Evolutionary conservation across 805 yeast genomes (phyloP), one percentile per base, ranked within the genome.

Genomic region (Tetrapisispora iriomotensis): DNA sequence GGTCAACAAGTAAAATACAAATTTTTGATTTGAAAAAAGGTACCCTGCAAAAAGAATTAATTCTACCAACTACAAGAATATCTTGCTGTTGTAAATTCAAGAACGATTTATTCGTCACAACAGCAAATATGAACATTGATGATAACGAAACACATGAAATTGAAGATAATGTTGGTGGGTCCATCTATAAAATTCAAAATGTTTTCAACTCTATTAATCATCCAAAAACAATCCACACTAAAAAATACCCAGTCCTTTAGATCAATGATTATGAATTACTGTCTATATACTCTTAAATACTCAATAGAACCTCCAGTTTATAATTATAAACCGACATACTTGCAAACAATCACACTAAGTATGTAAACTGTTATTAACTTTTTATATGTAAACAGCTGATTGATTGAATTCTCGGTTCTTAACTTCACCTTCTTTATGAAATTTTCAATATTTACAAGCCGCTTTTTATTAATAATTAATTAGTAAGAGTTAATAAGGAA

Each of bases 41-140:
- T 2, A 54, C 67, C 36, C 53, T 81, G 13, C 56, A 75, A 18
- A 71, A 72, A 46, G 70, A 68, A 36, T 71, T 67, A 50, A 36
- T 58, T 6, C 54, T 86, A 39, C 95, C 94, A 1, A 55, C 64
- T 17, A 66, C 79, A 43, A 59, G 80, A 37, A 71, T 84, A 4
- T 82, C 94, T 46, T 78, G 79, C 29, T 70, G 79, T 2, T 68
- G 82, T 42, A 80, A 82, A n/a, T 94, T 87, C 6, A 59, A 74
- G 15, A 72, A 75, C 51, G 79, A 76, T 37, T 46, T 86, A 40
- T 79, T 72, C 49, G 74, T 85, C 27, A 82, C 94, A 3, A 70
- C 79, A 15, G 95, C 81, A 2, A 74, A 75, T 46, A 12, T 36
- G 12, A 40, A 47, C 15, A 38, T 47, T 7, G 53, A 64, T 41